phyloP scores from a whole-genome alignment of 192 early-diverging fungal genomes.

The Coemansia asiatica region DNA sequence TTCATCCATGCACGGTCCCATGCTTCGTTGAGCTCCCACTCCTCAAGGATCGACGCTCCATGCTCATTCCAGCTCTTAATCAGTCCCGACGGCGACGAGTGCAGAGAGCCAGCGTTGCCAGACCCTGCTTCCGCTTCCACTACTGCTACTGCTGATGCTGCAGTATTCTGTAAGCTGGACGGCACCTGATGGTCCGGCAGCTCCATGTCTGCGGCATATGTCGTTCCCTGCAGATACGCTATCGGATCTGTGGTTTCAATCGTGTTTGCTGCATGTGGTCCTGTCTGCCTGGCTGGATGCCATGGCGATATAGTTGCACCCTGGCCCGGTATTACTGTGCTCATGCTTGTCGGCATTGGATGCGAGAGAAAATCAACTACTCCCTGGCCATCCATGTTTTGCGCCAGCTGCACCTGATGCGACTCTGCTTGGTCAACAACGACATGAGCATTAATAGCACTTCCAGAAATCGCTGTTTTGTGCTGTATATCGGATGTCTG shows the following conservation, averaged over 20 bases:
- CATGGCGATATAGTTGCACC: neutral
- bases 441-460: neutral
- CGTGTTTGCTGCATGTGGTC: neutral
- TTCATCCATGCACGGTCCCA: constrained; percentile 56
- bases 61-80: constrained; percentile 43
- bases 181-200: constrained; percentile 24
- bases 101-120: constrained; percentile 1
- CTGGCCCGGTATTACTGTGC: constrained; percentile 3
- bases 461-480: too few relatives aligned
- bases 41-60: constrained; percentile 45
- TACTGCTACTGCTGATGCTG: too few relatives aligned
- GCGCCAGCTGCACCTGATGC: constrained; percentile 83
- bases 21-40: constrained; percentile 55
- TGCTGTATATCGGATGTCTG: constrained; percentile 4
- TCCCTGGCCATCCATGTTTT: constrained; percentile 34
- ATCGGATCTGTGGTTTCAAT: constrained; percentile 24
- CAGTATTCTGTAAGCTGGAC: neutral
- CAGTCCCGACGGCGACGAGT: constrained; percentile 16
- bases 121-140: too few relatives aligned
- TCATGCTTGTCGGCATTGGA: constrained; percentile 41
- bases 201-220: constrained; percentile 50
- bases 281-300: constrained; percentile 5
- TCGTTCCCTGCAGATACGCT: constrained; percentile 37
- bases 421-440: constrained; percentile 48
- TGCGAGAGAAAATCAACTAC: constrained; percentile 40